These are phyloP conservation scores for Zalaria sp. DNA, from an alignment of 2,329 filamentous ascomycete species.

Conservation along the genomic window DNA sequence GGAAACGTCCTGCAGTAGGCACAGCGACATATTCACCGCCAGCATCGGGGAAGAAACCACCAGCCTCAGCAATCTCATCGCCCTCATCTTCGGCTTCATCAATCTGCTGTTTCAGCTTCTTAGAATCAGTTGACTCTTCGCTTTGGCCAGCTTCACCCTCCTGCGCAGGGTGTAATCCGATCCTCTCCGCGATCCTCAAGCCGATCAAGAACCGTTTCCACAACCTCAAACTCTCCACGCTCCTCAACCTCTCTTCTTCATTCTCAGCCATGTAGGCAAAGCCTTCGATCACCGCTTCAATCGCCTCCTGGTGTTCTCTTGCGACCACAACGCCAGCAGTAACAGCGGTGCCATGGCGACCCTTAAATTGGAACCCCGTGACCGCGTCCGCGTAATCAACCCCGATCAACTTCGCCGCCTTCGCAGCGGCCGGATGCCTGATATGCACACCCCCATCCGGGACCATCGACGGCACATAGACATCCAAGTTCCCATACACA, in stretches of 20 bases:
- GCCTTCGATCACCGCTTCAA: constrained; percentile 53
- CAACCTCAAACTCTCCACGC: constrained; percentile 33
- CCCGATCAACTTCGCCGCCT: constrained; percentile 60
- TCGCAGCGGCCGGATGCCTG: constrained; percentile 43
- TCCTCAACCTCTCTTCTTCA: constrained; percentile 42
- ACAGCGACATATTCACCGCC: constrained; percentile 27
- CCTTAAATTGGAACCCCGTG: constrained; percentile 78
- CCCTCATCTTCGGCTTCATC: constrained; percentile 8
- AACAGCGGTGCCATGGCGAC: constrained; percentile 73
- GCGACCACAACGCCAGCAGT: constrained; percentile 67
- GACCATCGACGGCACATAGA: constrained; percentile 51
- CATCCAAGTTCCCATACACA: constrained; percentile 46
- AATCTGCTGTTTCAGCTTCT: constrained; percentile 7
- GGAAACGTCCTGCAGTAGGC: constrained; percentile 10
- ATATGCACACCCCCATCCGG: constrained; percentile 46
- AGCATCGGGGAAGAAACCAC: constrained; percentile 32
- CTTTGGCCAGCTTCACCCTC: constrained; percentile 5
- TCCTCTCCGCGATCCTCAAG: constrained; percentile 56
- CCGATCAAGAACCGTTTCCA: constrained; percentile 49
- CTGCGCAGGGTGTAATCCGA: constrained; percentile 35
- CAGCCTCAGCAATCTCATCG: constrained; percentile 10
- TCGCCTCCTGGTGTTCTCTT: constrained; percentile 53
- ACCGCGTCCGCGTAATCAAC: constrained; percentile 84
- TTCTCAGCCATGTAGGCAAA: constrained; percentile 53
- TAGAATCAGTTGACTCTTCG: not conserved